Percentiles rank a stretch among this genome's conserved stretches.
phyloP scores from a whole-genome alignment of 202 grass and related monocot species.

The Carex sylvatica region DNA sequence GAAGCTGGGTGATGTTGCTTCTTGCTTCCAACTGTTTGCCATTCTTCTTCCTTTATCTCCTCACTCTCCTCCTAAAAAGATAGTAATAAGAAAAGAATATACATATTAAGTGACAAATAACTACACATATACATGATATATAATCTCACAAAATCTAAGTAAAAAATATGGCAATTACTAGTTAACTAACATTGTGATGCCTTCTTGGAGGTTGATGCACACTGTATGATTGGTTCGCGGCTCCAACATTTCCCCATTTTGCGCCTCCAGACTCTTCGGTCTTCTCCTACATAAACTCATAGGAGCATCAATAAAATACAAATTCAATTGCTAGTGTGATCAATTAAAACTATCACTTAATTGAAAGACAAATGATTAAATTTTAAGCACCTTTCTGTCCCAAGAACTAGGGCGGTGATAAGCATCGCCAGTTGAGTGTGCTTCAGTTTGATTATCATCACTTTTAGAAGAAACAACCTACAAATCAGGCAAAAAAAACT shows the following conservation, averaged over 20 bases:
- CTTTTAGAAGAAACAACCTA: conserved; percentile 76
- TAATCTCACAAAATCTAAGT: neutral
- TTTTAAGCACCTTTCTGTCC: conserved; percentile 37
- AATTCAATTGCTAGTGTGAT: neutral
- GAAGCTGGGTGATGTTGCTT: conserved; percentile 33
- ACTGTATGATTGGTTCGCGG: neutral
- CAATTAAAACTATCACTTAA: neutral
- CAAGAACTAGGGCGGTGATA: conserved; percentile 21
- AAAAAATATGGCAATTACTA: neutral
- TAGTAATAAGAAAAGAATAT: neutral
- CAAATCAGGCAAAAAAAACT: neutral
- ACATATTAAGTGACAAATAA: neutral
- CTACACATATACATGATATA: neutral
- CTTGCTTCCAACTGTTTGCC: conserved; percentile 68
- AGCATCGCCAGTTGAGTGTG: conserved; percentile 21
- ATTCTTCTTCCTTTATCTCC: conserved; percentile 38
- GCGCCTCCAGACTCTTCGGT: conserved; percentile 1
- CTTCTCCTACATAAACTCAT: conserved; percentile 23
- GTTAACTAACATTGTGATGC: conserved; percentile 17
- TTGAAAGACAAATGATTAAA: neutral
- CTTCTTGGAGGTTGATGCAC: conserved; percentile 12
- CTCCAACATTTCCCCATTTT: neutral
- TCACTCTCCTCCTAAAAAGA: conserved; percentile 30
- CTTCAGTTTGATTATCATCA: conserved; percentile 32
- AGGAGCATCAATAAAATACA: neutral